Evolutionary conservation across 345 rosid species (phyloP).

Genomic region (Populus davidiana): DNA sequence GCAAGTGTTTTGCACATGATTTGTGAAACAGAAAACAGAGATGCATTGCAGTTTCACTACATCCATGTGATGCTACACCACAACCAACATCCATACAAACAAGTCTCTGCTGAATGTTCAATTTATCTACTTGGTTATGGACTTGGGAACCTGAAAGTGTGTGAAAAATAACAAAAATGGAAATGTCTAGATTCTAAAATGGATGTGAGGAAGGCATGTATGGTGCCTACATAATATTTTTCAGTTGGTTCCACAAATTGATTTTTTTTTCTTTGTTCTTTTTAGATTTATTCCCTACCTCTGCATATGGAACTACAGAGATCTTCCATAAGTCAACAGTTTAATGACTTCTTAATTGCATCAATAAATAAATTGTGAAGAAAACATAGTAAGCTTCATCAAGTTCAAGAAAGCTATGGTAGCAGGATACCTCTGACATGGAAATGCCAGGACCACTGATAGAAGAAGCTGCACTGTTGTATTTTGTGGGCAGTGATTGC

Average conservation of each 20-base stretch:
- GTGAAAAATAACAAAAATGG: background rate
- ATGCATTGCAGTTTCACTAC: background rate
- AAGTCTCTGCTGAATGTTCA: background rate
- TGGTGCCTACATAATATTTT: no score
- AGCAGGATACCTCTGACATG: slow-evolving; percentile 65
- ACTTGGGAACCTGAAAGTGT: background rate
- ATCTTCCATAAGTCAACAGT: background rate
- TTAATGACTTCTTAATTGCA: background rate
- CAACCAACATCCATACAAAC: background rate
- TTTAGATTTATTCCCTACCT: background rate
- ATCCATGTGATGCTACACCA: background rate
- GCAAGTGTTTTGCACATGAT: background rate
- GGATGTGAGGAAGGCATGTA: background rate
- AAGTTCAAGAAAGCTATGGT: background rate
- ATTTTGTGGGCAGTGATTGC: slow-evolving; percentile 68
- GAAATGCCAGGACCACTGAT: slow-evolving; percentile 65
- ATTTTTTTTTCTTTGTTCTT: background rate
- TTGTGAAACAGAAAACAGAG: background rate
- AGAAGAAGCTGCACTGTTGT: slow-evolving; percentile 59
- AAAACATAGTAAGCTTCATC: background rate
- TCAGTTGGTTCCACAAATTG: background rate
- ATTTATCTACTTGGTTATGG: background rate
- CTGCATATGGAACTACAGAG: background rate
- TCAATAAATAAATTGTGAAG: background rate
- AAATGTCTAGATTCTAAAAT: background rate